Base-by-base conservation (phyloP, 2,329 filamentous ascomycete genomes). In the Aspergillus sp. region DNA sequence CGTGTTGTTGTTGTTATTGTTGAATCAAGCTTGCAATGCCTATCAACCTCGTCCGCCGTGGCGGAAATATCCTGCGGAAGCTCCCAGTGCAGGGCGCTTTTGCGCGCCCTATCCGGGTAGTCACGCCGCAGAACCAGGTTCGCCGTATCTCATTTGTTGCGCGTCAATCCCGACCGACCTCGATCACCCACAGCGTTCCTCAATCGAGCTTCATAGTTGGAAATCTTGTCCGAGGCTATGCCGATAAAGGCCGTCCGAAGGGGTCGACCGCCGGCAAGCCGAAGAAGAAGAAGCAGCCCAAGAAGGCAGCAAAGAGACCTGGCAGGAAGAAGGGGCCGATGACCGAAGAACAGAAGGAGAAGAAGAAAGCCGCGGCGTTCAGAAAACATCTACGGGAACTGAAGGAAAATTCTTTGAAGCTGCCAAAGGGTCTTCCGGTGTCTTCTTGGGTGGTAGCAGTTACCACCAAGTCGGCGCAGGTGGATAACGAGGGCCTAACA, bases 381-480 rank as follows among this genome's bases (percentile, higher is more conserved):
- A 63, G 67, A 59, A 57, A 73, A 50, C 53, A 67, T 55, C 72
- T 54, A 15, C 39, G 37, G 52, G 57, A 69, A 37, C 68, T 78
- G 45, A 76, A 77, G 60, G 58, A 59, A 19, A 65, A 64, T 39
- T 70, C 70, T 6, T 62, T 76, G 35, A 44, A 61, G n/a, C 62
- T 66, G 14, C 78, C 79, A 6, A 77, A 76, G 60, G 55, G 51
- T 37, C 65, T 76, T 14, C 66, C 74, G 6, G 43, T 53, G 1
- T 67, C 57, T 8, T 52, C 62, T 6, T 70, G 62, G 50, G 62
- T 46, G 12, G 43, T 76, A 47, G 61, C 67, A 58, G 40, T 67
- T 52, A 27, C 55, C 23, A 53, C 64, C 37, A 65, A 70, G 52
- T 41, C 66, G 14, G 15, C 43, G 9, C 61, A 66, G 40, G 49